Percentiles rank a stretch among this genome's conserved stretches.
phyloP scores from a whole-genome alignment of 208 protist species.

The Endotrypanum monterogeii region DNA sequence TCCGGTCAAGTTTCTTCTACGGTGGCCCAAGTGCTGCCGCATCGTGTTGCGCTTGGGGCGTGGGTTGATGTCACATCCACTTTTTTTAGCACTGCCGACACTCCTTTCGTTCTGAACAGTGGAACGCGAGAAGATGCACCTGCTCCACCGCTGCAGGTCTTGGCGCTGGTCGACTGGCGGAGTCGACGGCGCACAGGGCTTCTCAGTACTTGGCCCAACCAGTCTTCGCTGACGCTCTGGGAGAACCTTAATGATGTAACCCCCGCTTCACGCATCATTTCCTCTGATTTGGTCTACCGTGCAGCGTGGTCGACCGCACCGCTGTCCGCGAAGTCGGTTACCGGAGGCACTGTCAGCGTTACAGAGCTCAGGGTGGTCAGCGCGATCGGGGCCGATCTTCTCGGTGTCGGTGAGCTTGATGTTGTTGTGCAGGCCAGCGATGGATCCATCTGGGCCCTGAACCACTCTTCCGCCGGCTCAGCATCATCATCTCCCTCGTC shows the following conservation, averaged over 20 bases:
- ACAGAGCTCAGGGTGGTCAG: constrained; percentile 38
- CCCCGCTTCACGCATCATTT: constrained; percentile 6
- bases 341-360: background rate
- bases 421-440: constrained; percentile 48
- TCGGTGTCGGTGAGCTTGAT: constrained; percentile 39
- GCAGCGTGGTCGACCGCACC: constrained; percentile 6
- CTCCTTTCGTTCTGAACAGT: background rate
- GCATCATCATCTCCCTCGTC: background rate
- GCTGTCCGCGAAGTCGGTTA: background rate
- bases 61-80: constrained; percentile 23
- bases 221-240: constrained; percentile 20
- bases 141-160: constrained; percentile 22
- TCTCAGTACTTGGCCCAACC: constrained; percentile 30
- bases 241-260: constrained; percentile 4
- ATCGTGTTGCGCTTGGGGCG: constrained; percentile 12
- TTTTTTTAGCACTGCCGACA: constrained; percentile 13
- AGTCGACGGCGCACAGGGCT: constrained; percentile 26
- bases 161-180: constrained; percentile 27
- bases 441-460: constrained; percentile 41
- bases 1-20: background rate
- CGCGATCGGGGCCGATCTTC: constrained; percentile 45
- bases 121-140: background rate
- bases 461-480: constrained; percentile 6
- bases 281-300: constrained; percentile 6
- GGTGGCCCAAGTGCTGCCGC: background rate